Conservation (phyloP, 106 monocot species). For the Alisma plantagoaquatica region DNA sequence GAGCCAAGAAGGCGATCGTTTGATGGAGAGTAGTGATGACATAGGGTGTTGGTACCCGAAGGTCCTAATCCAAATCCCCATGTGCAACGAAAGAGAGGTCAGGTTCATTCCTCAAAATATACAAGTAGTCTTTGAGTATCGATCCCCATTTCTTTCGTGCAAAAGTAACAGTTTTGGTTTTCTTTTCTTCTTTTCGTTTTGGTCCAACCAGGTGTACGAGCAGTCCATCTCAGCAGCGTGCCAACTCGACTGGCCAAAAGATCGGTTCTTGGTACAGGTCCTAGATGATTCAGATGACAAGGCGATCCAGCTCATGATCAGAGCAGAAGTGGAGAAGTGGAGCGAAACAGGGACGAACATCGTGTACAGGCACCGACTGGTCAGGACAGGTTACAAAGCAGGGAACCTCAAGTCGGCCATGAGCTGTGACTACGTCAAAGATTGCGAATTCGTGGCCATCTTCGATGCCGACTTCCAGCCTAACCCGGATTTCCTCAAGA, state of each 20-base stretch:
- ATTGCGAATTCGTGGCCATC: too few species aligned
- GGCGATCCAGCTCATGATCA: constrained; percentile 27
- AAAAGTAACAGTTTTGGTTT: not conserved
- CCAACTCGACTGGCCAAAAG: too few species aligned
- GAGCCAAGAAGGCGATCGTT: constrained; percentile 16
- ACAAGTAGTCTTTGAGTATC: not conserved
- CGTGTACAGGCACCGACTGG: too few species aligned
- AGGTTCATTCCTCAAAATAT: too few species aligned
- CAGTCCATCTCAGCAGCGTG: constrained; percentile 56
- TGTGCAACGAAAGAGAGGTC: constrained; percentile 10
- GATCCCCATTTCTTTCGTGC: not conserved
- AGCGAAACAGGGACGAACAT: too few species aligned
- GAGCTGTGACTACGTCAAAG: too few species aligned
- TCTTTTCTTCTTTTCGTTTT: not conserved
- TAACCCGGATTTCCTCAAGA: too few species aligned
- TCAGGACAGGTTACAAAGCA: too few species aligned
- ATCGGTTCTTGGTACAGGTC: constrained; percentile 45
- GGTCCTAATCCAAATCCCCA: constrained; percentile 58
- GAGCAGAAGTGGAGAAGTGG: constrained; percentile 45
- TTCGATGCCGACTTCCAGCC: too few species aligned
- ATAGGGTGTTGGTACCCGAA: constrained; percentile 24
- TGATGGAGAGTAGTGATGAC: constrained; percentile 12
- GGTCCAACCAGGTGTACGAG: constrained; percentile 58
- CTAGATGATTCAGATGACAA: constrained; percentile 58
- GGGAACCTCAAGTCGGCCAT: too few species aligned